Base-by-base conservation (phyloP, 352 stramenopile genomes). In the Hyaloperonospora brassicae region DNA sequence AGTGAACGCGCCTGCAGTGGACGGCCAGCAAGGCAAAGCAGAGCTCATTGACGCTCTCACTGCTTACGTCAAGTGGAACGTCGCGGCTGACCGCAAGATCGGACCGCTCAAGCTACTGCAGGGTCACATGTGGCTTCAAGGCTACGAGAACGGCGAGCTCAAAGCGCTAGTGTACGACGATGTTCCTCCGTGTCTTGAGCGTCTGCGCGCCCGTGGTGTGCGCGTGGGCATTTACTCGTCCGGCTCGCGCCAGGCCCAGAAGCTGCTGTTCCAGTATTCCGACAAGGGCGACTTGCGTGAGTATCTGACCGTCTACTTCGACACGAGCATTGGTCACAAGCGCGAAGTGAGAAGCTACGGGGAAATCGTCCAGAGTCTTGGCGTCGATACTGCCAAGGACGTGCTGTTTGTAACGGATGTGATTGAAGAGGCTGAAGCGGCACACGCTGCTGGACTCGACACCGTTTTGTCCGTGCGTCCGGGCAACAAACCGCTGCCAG, bases 161-260 rank as follows among this genome's bases (percentile, higher is more conserved):
- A 83, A 94, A 53, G 79, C 86, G 43, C 75, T 93, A 52, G 75
- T 98, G 24, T 98, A 96, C 64, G 74, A 76, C 34, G 95, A 98
- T 63, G 86, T 98, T 30, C 72, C 84, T 11, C 68, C 63, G 8
- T 90, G 92, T 47, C 59, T 98, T 17, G 44, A 83, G 21, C 91
- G 89, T 52, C 89, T 95, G 66, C 62, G 77, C 21, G 49, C 62
- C 2, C 66, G 73, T 17, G 76, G 78, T 44, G 73, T 96, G 38
- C 68, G 74, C 43, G 77, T 98, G 14, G 87, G 86, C 50, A 98
- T 98, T 61, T 98, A 98, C 68, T 97, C 86, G 36, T 98, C 90
- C 6, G 94, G 94, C 11, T 96, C 84, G 61, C 73, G 83, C 14
- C 71, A 87, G 47, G 87, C 87, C 13, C 87, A 96, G 61, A 79